A percentile compares a stretch with the other conserved stretches of the same genome.
These are phyloP conservation scores for Zalaria obscura DNA, from an alignment of 2,329 filamentous ascomycete species.

Conservation along the genomic window DNA sequence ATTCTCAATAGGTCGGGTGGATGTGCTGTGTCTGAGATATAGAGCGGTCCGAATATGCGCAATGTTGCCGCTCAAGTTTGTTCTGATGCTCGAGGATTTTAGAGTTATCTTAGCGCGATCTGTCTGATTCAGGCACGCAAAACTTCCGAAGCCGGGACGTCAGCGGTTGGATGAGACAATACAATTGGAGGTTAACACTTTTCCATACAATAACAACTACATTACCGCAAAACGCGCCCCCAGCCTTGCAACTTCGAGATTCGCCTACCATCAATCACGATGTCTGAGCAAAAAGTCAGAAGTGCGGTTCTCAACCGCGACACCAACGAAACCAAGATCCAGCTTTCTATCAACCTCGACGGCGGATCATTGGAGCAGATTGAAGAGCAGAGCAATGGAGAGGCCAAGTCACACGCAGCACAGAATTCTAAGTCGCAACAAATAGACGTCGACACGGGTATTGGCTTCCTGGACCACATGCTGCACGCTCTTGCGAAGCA, in stretches of 20 bases:
- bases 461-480: constrained; percentile 98
- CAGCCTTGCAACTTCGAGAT: too few species aligned
- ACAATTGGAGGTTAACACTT: too few species aligned
- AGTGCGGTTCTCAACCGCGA: constrained; percentile 70
- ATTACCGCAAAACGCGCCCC: too few species aligned
- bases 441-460: constrained; percentile 81
- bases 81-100: not conserved
- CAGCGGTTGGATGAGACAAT: too few species aligned
- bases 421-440: constrained; percentile 74
- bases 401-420: constrained; percentile 55
- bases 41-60: not conserved
- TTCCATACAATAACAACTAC: too few species aligned
- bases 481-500: constrained; percentile 93
- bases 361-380: constrained; percentile 55
- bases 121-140: not conserved
- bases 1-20: not conserved
- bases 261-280: not conserved
- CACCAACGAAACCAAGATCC: constrained; percentile 97
- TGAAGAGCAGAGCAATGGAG: constrained; percentile 27
- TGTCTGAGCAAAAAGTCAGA: constrained; percentile 29
- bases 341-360: constrained; percentile 83
- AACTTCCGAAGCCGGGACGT: too few species aligned
- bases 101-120: not conserved
- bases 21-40: not conserved
- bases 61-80: constrained; percentile 2